Conservation (phyloP, 1,139 yeast genomes). For the Diutina mesorugosa region DNA sequence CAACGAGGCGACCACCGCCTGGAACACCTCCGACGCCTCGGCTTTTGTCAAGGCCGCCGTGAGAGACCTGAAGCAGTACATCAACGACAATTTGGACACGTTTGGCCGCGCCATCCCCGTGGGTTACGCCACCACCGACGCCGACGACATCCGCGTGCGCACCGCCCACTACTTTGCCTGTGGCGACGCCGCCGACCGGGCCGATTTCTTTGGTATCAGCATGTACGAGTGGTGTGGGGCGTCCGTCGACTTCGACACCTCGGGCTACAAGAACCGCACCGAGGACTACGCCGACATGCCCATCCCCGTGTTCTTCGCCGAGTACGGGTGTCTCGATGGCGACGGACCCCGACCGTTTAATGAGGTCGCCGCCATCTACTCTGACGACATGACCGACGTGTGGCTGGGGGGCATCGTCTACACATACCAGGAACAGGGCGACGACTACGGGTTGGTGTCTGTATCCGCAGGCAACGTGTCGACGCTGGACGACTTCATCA, state of each 20-base stretch:
- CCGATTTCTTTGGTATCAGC: constrained; percentile 87
- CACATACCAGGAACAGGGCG: constrained; percentile 61
- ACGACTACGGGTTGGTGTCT: constrained; percentile 61
- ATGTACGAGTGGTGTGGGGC: constrained; percentile 86
- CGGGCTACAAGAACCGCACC: constrained; percentile 60
- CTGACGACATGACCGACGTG: constrained; percentile 37
- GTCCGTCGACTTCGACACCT: constrained; percentile 46
- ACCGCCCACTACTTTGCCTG: constrained; percentile 79
- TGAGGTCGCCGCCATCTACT: constrained; percentile 45
- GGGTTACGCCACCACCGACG: constrained; percentile 86
- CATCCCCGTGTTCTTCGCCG: constrained; percentile 78
- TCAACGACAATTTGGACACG: constrained; percentile 33
- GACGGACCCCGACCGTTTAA: constrained; percentile 45
- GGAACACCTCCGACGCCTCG: constrained; percentile 60
- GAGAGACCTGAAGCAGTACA: constrained; percentile 71
- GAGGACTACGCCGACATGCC: constrained; percentile 48
- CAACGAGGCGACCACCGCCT: constrained; percentile 63
- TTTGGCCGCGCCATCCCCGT: constrained; percentile 52
- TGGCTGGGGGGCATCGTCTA: constrained; percentile 86
- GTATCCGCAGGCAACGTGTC: constrained; percentile 17
- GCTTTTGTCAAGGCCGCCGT: constrained; percentile 85
- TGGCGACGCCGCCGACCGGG: constrained; percentile 54
- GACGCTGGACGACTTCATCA: constrained; percentile 40
- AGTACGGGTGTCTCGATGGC: constrained; percentile 80
- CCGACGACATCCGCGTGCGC: constrained; percentile 51